Evolutionary conservation across 1,284 basidiomycete genomes (phyloP).

Genomic region (Trametes sp.): DNA sequence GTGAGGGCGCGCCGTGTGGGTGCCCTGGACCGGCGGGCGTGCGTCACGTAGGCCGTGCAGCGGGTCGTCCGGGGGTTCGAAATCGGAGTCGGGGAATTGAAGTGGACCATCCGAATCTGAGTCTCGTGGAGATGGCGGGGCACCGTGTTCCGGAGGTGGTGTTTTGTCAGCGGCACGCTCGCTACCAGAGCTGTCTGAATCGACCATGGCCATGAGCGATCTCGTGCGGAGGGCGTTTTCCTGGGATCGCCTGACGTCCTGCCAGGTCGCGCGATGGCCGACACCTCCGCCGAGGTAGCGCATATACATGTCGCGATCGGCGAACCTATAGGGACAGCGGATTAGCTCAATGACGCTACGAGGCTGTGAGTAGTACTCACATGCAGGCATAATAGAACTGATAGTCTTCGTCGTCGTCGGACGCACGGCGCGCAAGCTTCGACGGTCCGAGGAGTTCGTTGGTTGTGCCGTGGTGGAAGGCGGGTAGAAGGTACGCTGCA

Average conservation of each 20-base stretch:
- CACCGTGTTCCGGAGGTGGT: too few relatives aligned
- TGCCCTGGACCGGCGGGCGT: too few relatives aligned
- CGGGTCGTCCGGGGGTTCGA: too few relatives aligned
- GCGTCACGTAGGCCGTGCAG: too few relatives aligned
- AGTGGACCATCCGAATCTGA: too few relatives aligned
- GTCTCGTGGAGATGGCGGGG: too few relatives aligned
- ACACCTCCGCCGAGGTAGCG: neutral
- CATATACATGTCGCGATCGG: conserved; percentile 8
- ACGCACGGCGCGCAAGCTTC: conserved; percentile 21
- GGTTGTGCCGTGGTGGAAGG: conserved; percentile 30
- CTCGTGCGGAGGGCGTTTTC: neutral
- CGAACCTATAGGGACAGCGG: conserved; percentile 32
- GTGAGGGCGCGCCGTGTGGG: too few relatives aligned
- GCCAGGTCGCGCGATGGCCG: neutral
- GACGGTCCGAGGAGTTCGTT: conserved; percentile 34
- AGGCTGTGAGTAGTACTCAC: conserved; percentile 27
- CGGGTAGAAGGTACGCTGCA: conserved; percentile 47
- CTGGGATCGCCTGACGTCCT: neutral
- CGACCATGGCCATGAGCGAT: neutral
- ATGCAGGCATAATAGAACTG: conserved; percentile 44
- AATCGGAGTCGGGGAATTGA: too few relatives aligned
- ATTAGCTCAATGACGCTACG: neutral
- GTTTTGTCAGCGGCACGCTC: too few relatives aligned
- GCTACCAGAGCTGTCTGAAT: neutral
- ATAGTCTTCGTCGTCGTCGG: conserved; percentile 42